Base-by-base conservation (phyloP, 306 rosid species). In the Malus asiatica region DNA sequence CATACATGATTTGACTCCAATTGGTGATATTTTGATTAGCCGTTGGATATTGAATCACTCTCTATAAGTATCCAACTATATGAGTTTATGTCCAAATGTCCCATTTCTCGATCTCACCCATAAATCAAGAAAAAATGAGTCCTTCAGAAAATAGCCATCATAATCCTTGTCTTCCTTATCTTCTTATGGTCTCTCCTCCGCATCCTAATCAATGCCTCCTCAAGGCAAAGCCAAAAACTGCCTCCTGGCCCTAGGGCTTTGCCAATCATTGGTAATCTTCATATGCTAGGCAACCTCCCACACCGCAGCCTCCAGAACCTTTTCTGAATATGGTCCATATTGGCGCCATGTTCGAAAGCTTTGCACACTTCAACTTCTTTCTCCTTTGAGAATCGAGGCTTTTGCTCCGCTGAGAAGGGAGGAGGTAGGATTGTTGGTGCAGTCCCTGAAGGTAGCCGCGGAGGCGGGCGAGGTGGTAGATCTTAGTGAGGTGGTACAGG, bases 331-430 rank as follows among this genome's bases (percentile, higher is more conserved):
- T 46, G 53, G 68, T 35, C 2, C 84, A 0, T 84, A 76, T 11
- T 81, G 84, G 89, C 86, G 87, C 44, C 66, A 77, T 63, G 11
- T 79, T 65, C 85, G 77, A 53, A 88, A 83, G 67, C 2, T 83
- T 1, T 76, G 83, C 44, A 81, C 71, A 0, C 13, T 73, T 0
- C 83, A 85, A 2, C 78, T 85, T 57, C 60, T 88, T 20, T 18
- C 70, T 48, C 46, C 46, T 0, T 38, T 46, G 0, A 74, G 63
- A 8, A 35, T 62, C 1, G 70, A 62, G 32, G 45, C 48, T 27
- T 74, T 45, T 20, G 61, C 45, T 32, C 70, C 70, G 1, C 16
- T 74, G 42, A 64, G 70, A 30, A 61, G n/a, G 42, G 60, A 74
- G 77, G 59, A 74, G 59, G 59, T 74, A 5, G 20, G 44, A 14